Base-by-base conservation (phyloP, 768 basidiomycete species). In the Mycena alexandri region DNA sequence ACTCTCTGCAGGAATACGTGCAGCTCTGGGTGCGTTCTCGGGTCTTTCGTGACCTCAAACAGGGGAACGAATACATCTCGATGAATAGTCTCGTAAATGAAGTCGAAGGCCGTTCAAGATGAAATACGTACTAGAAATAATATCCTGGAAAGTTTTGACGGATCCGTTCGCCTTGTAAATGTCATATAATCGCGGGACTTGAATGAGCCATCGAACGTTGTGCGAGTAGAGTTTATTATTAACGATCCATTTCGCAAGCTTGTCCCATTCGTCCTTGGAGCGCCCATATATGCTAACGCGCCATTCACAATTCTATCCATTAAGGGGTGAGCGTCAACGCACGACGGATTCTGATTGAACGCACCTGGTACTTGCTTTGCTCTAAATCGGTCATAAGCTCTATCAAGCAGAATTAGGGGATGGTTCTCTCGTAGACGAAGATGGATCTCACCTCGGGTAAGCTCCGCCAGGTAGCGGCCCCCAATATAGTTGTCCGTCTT, bases 371-470 rank as follows among this genome's bases (percentile, higher is more conserved):
- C 79, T 99, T 99, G 83, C 93, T 96, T 76, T 98, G 95, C 76
- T 99, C 95, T 34, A 99, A 79, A 88, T 99, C 98, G n/a, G 85
- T 92, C 89, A 99, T 98, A 46, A 99, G 84, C 85, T 99, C 98
- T 98, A 75, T 24, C 11, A 41, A 59, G 10, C 56, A 41, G 29
- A 25, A 48, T 33, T 25, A 67, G 48, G 22, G 22, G 42, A 25
- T 42, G 48, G 47, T 52, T 43, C 38, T 44, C 17, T 46, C 13
- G 29, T 44, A 65, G 3, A 56, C 36, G 38, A 55, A n/a, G 46
- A 58, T 25, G 33, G 29, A 10, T 24, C 60, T 52, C 59, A 94
- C 96, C 95, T 81, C 90, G 89, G 0, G 97, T 98, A 46, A 99
- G 80, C 75, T 99, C 98, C 10, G 98, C 98, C 25, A 99, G 85